Evolutionary conservation across 2,329 filamentous ascomycete genomes (phyloP).

Genomic region (Bertia moriformis): DNA sequence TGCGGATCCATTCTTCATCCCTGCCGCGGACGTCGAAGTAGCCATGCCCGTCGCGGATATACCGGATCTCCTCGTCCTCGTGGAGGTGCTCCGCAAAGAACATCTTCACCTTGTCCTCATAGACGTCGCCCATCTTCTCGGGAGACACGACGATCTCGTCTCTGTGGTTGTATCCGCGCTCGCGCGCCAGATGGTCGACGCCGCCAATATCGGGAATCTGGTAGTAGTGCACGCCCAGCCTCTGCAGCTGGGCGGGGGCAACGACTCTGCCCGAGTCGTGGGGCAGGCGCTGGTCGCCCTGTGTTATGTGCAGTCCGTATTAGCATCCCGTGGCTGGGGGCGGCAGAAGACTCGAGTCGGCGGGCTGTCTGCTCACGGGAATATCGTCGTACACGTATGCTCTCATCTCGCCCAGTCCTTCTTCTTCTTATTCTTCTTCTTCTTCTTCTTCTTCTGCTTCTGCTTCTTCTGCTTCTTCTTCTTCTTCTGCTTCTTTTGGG

Average conservation of each 20-base stretch:
- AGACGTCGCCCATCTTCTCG: conserved; percentile 66
- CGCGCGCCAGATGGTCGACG: conserved; percentile 60
- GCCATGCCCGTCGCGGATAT: conserved; percentile 74
- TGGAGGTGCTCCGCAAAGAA: conserved; percentile 96
- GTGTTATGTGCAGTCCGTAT: too few relatives aligned
- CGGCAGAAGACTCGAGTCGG: conserved; percentile 2
- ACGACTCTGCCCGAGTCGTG: conserved; percentile 73
- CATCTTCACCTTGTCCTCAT: conserved; percentile 82
- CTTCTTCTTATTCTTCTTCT: conserved; percentile 1
- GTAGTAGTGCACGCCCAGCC: conserved; percentile 70
- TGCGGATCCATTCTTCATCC: conserved; percentile 78
- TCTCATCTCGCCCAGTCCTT: conserved; percentile 30
- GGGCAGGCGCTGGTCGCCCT: conserved; percentile 86
- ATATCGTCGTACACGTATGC: conserved; percentile 42
- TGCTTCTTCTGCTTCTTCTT: too few relatives aligned
- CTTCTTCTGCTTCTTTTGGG: too few relatives aligned
- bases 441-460: conserved; percentile 1
- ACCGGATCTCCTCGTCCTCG: conserved; percentile 96
- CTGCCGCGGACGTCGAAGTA: conserved; percentile 85
- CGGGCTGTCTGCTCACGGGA: conserved; percentile 26
- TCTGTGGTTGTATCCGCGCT: conserved; percentile 80
- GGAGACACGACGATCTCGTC: conserved; percentile 87
- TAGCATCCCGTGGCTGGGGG: conserved; percentile 2
- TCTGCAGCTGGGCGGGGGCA: conserved; percentile 46
- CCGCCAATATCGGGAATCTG: conserved; percentile 45